A percentile compares a stretch with the other conserved stretches of the same genome.
Conservation (phyloP, 208 protist species). For the Kentomonas sorsogonicus region DNA sequence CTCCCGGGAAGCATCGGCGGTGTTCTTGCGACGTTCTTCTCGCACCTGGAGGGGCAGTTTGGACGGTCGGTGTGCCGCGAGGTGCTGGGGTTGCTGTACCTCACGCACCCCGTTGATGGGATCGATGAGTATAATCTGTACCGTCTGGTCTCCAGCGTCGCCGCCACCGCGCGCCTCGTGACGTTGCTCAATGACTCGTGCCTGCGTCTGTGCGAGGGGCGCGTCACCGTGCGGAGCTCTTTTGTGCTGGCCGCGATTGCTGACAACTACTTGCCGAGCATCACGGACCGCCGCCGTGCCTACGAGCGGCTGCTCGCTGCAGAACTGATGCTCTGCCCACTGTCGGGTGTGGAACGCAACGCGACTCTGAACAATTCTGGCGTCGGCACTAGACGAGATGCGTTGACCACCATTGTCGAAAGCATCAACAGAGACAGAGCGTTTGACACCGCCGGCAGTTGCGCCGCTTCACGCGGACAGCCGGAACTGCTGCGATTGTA, state of each 20-base stretch:
- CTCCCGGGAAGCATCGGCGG: slow-evolving; percentile 49
- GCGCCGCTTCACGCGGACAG: slow-evolving; percentile 14
- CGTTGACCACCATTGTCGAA: too few relatives aligned
- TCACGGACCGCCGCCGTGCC: slow-evolving; percentile 34
- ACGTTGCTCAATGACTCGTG: slow-evolving; percentile 65
- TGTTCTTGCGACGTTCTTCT: slow-evolving; percentile 47
- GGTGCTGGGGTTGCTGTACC: slow-evolving; percentile 61
- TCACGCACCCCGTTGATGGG: slow-evolving; percentile 49
- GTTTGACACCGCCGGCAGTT: slow-evolving; percentile 14
- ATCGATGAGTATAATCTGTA: slow-evolving; percentile 79
- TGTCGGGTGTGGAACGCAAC: too few relatives aligned
- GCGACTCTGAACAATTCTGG: too few relatives aligned
- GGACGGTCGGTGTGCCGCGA: slow-evolving; percentile 32
- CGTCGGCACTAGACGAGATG: too few relatives aligned
- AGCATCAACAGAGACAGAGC: too few relatives aligned
- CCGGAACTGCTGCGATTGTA: slow-evolving; percentile 19
- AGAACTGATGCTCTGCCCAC: slow-evolving; percentile 53
- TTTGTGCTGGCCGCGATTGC: slow-evolving; percentile 57
- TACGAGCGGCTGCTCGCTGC: slow-evolving; percentile 50
- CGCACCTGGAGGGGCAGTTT: slow-evolving; percentile 49
- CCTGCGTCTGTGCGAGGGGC: slow-evolving; percentile 30
- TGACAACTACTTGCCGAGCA: slow-evolving; percentile 31
- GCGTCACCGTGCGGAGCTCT: slow-evolving; percentile 33
- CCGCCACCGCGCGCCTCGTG: slow-evolving; percentile 64
- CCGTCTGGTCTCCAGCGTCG: slow-evolving; percentile 69